phyloP scores from a whole-genome alignment of 1,139 yeast species.

The Pichiaceae sp. region DNA sequence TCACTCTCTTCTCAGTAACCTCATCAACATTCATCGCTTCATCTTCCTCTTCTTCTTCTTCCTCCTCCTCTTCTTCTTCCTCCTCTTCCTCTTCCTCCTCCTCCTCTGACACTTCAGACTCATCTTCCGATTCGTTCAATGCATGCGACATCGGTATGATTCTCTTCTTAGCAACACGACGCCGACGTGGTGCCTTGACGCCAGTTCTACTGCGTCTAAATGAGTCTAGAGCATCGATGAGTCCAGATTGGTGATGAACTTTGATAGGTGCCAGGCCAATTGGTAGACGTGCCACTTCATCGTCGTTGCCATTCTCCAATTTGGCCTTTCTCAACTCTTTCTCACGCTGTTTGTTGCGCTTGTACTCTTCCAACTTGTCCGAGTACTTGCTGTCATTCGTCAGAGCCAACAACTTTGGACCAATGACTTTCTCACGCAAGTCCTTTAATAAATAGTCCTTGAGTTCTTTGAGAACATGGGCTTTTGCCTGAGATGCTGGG shows the following conservation, averaged over 20 bases:
- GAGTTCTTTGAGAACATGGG: slow-evolving; percentile 54
- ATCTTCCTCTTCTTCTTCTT: slow-evolving; percentile 28
- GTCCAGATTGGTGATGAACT: slow-evolving; percentile 13
- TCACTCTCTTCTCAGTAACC: neutral
- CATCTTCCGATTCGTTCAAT: slow-evolving; percentile 37
- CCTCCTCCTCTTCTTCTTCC: slow-evolving; percentile 35
- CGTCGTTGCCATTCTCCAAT: slow-evolving; percentile 8
- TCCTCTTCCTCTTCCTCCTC: slow-evolving; percentile 17
- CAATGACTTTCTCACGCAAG: slow-evolving; percentile 65
- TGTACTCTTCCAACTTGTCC: slow-evolving; percentile 37
- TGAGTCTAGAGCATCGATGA: slow-evolving; percentile 10
- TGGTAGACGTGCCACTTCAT: slow-evolving; percentile 6
- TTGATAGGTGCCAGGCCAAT: slow-evolving; percentile 10
- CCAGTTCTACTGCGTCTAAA: slow-evolving; percentile 10
- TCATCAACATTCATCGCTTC: slow-evolving; percentile 12
- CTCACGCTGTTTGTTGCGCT: slow-evolving; percentile 27
- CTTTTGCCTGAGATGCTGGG: slow-evolving; percentile 51
- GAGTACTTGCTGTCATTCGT: slow-evolving; percentile 57
- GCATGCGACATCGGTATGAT: slow-evolving; percentile 66
- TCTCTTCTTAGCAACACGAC: slow-evolving; percentile 9
- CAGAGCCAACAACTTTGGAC: slow-evolving; percentile 58
- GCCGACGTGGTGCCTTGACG: neutral
- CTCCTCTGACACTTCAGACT: slow-evolving; percentile 14
- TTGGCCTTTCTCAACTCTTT: slow-evolving; percentile 10
- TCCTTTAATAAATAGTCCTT: slow-evolving; percentile 60